phyloP scores from a whole-genome alignment of 495 filamentous ascomycete species.

The Cercophora sp. region DNA sequence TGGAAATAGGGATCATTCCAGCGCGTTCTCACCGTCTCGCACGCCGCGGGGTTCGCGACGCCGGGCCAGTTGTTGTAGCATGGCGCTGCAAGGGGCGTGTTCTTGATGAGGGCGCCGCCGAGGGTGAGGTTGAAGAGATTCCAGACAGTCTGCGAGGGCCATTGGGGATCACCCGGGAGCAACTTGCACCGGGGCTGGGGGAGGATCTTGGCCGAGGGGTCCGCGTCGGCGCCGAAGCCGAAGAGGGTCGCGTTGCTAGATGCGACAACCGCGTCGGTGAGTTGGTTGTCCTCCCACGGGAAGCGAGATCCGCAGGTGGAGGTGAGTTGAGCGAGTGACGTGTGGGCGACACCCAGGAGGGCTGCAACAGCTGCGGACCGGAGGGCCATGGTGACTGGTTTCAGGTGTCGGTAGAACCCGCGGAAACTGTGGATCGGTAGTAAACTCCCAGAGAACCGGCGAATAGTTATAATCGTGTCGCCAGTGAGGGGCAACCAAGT shows the following conservation, averaged over 20 bases:
- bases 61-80: constrained; percentile 51
- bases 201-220: background rate
- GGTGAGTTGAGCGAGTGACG: too few species aligned
- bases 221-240: constrained; percentile 7
- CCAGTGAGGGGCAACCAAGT: too few species aligned
- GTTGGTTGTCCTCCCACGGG: constrained; percentile 15
- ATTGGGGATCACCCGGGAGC: constrained; percentile 45
- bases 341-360: too few species aligned
- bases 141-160: constrained; percentile 42
- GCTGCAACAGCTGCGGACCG: too few species aligned
- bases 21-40: constrained; percentile 29
- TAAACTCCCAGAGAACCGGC: too few species aligned
- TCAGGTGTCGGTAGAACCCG: too few species aligned
- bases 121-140: constrained; percentile 42
- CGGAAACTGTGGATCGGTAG: too few species aligned
- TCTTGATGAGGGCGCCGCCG: constrained; percentile 52
- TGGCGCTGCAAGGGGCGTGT: constrained; percentile 50
- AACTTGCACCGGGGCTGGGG: constrained; percentile 40
- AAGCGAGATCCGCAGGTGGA: constrained; percentile 14
- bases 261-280: constrained; percentile 13
- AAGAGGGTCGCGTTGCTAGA: constrained; percentile 6
- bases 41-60: constrained; percentile 39
- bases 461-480: too few species aligned
- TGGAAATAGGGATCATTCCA: constrained; percentile 30
- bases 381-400: too few species aligned